Conservation (phyloP, 2,329 filamentous ascomycete species). For the Stagonosporopsis vannaccii region DNA sequence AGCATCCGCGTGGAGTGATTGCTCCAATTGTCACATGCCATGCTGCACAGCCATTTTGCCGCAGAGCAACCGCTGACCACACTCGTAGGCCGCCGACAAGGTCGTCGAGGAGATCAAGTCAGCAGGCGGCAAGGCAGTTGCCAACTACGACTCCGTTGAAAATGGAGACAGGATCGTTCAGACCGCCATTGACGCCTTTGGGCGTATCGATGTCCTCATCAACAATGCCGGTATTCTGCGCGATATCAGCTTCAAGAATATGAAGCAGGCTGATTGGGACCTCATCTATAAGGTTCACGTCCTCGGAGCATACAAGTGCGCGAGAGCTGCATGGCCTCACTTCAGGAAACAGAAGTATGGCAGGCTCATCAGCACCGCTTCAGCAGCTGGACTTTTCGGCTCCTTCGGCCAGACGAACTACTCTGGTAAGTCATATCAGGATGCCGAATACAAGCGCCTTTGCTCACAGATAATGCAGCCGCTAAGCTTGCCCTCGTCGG, state of each 20-base stretch:
- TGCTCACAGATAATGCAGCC: constrained; percentile 57
- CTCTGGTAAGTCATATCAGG: constrained; percentile 63
- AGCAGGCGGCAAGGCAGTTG: constrained; percentile 92
- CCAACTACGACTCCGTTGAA: constrained; percentile 96
- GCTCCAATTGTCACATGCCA: constrained; percentile 6
- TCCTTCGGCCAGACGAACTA: constrained; percentile 97
- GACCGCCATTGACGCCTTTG: constrained; percentile 79
- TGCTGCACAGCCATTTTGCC: neutral
- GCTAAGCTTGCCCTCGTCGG: constrained; percentile 95
- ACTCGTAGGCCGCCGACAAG: constrained; percentile 74
- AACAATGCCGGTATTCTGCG: constrained; percentile 98
- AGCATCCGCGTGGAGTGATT: neutral
- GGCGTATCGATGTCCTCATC: constrained; percentile 91
- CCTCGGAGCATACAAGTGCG: constrained; percentile 92
- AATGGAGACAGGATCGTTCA: constrained; percentile 94
- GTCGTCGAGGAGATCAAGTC: constrained; percentile 84
- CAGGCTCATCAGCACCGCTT: constrained; percentile 94
- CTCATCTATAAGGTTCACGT: constrained; percentile 92
- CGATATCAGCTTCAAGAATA: constrained; percentile 98
- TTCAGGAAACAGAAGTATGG: constrained; percentile 99
- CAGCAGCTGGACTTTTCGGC: constrained; percentile 93
- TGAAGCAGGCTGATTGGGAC: constrained; percentile 97
- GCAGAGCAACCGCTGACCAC: constrained; percentile 19
- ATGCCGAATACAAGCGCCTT: constrained; percentile 20
- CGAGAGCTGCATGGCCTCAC: constrained; percentile 92